Base-by-base conservation (phyloP, 345 rosid genomes). In the Sonneratia alba region DNA sequence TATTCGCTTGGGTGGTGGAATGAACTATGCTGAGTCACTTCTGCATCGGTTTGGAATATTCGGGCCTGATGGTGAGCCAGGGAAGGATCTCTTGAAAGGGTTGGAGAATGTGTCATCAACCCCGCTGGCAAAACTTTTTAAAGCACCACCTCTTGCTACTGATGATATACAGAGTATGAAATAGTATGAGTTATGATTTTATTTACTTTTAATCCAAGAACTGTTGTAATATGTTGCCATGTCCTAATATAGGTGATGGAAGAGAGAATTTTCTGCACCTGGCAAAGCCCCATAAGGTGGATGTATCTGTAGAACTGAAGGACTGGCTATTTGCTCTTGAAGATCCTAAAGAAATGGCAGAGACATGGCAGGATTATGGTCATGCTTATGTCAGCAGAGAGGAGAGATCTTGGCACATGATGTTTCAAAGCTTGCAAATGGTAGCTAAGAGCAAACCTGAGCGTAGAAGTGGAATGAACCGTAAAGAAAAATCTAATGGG, bases 271-370 rank as follows among this genome's bases (percentile, higher is more conserved):
- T 87, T 72, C 69, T 85, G 74, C 89, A 82, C 64, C 78, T 92
- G 72, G 87, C 87, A 69, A 84, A 81, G 72, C 98, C 99, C 36
- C 94, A 90, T 85, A 93, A 95, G 71, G 89, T 90, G 74, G 98
- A 92, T 78, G 86, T 89, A 67, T 81, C 84, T 37, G 48, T 92
- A 65, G 97, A 90, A 77, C 83, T 95, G 76, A 89, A 80, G 80
- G 93, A 95, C 79, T 95, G 99, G 99, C 77, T 95, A 74, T 95
- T 95, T 89, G 93, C 99, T 72, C 87, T 95, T 70, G 97, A 92
- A 84, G 96, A 98, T 64, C 89, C 85, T 51, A 85, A 86, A 57
- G 96, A 90, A 69, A 80, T 85, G 78, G 85, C 84, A 27, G 94
- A 89, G 75, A 80, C 82, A 75, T 79, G 88, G 89, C 76, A 80